phyloP scores from a whole-genome alignment of 2,329 filamentous ascomycete genomes.

The Helotiales sp. region DNA sequence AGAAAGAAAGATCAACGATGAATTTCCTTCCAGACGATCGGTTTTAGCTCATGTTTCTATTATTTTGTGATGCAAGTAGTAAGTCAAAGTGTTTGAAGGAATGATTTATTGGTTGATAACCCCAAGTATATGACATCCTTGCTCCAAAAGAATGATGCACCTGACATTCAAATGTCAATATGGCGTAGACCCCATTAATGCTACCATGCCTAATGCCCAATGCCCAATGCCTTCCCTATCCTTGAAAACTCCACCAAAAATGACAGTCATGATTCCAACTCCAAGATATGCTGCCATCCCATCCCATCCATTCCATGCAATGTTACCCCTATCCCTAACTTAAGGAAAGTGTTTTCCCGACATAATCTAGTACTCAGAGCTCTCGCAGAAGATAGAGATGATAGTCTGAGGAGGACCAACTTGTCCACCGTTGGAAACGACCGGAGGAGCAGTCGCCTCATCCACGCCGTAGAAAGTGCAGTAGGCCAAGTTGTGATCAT shows the following conservation, averaged over 20 bases:
- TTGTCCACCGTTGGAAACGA: not conserved
- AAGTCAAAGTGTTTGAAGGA: not conserved
- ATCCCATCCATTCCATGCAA: not conserved
- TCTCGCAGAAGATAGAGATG: not conserved
- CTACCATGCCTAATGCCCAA: not conserved
- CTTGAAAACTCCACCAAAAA: not conserved
- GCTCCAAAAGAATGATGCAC: not conserved
- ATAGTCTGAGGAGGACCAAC: conserved; percentile 1
- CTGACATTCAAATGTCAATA: not conserved
- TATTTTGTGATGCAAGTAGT: no score
- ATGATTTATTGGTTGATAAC: not conserved
- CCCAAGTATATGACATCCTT: not conserved
- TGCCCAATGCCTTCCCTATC: not conserved
- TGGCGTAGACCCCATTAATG: not conserved
- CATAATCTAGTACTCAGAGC: not conserved
- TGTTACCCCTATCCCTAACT: not conserved
- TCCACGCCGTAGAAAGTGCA: not conserved
- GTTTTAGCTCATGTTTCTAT: no score
- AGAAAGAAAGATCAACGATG: no score
- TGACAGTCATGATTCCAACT: not conserved
- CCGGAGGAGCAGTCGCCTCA: not conserved
- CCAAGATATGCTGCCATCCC: not conserved
- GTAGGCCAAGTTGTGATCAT: not conserved
- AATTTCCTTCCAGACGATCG: no score
- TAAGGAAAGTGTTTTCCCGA: not conserved